Evolutionary conservation across 169 alveolate genomes (phyloP).

Genomic region (Cryptosporidium baileyi): DNA sequence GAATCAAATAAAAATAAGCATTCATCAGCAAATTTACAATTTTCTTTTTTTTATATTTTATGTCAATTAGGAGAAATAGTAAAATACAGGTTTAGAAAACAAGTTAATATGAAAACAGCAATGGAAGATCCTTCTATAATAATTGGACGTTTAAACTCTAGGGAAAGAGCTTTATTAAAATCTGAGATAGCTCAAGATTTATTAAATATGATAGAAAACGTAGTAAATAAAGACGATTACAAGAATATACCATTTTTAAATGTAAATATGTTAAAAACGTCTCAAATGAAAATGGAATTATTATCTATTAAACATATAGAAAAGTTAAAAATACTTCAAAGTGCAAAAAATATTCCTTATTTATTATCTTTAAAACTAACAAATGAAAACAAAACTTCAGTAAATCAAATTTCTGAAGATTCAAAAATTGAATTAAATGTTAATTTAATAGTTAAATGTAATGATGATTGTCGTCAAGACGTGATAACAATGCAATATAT

Average conservation of each 20-base stretch:
- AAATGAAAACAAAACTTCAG: neutral
- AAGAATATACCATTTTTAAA: conserved; percentile 33
- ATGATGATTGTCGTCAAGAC: conserved; percentile 88
- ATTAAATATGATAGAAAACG: neutral
- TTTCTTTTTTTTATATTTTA: conserved; percentile 45
- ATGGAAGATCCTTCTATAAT: neutral
- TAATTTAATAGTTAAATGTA: conserved; percentile 77
- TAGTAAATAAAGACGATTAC: conserved; percentile 11
- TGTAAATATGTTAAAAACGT: conserved; percentile 31
- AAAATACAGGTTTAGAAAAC: conserved; percentile 4
- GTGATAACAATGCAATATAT: conserved; percentile 85
- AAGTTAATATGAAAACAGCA: neutral
- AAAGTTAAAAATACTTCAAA: conserved; percentile 33
- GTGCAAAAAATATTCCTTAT: conserved; percentile 67
- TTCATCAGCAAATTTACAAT: conserved; percentile 47
- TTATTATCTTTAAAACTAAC: conserved; percentile 21
- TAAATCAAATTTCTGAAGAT: neutral
- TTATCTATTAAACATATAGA: conserved; percentile 10
- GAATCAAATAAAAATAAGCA: conserved; percentile 3
- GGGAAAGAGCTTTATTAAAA: conserved; percentile 17
- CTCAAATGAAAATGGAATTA: neutral
- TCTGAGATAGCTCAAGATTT: conserved; percentile 53
- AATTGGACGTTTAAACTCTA: conserved; percentile 22
- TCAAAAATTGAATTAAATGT: neutral
- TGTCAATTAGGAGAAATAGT: conserved; percentile 64